Evolutionary conservation across 2,329 filamentous ascomycete genomes (phyloP).

Genomic region (Ceratocystis alfenasii): DNA sequence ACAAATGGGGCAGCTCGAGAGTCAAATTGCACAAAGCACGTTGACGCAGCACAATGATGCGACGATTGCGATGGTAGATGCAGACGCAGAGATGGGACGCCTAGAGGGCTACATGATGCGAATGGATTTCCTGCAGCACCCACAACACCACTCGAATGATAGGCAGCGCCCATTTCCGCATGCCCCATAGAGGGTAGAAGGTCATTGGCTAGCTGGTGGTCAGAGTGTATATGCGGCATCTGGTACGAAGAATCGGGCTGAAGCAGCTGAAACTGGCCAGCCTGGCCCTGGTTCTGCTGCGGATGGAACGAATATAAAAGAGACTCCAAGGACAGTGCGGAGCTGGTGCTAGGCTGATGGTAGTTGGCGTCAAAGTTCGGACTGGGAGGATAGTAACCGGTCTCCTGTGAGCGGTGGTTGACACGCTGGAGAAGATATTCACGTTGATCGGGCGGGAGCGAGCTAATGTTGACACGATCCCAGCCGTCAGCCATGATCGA

Average conservation of each 20-base stretch:
- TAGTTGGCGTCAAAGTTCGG: background rate
- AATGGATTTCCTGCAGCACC: too few species aligned
- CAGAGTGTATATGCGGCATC: conserved; percentile 23
- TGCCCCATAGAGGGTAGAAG: background rate
- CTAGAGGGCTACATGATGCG: too few species aligned
- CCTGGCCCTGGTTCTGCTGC: conserved; percentile 27
- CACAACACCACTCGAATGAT: background rate
- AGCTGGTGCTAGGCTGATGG: conserved; percentile 13
- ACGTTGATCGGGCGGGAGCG: conserved; percentile 15
- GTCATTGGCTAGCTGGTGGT: background rate
- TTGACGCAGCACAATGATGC: too few species aligned
- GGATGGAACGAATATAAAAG: conserved; percentile 30
- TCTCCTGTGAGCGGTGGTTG: conserved; percentile 18
- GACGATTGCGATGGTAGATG: too few species aligned
- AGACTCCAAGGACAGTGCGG: conserved; percentile 30
- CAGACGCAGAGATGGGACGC: too few species aligned
- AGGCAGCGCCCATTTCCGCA: background rate
- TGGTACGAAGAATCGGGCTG: conserved; percentile 33
- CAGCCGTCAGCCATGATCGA: conserved; percentile 25
- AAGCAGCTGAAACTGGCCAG: conserved; percentile 31
- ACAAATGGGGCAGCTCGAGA: too few species aligned
- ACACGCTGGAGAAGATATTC: conserved; percentile 16
- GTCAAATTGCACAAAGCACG: too few species aligned
- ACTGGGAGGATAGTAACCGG: conserved; percentile 23
- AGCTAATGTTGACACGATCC: conserved; percentile 15